Evolutionary conservation across 23 red algal species (phyloP), one percentile per base, ranked within the genome.

Genomic region (Chondrus crispus): DNA sequence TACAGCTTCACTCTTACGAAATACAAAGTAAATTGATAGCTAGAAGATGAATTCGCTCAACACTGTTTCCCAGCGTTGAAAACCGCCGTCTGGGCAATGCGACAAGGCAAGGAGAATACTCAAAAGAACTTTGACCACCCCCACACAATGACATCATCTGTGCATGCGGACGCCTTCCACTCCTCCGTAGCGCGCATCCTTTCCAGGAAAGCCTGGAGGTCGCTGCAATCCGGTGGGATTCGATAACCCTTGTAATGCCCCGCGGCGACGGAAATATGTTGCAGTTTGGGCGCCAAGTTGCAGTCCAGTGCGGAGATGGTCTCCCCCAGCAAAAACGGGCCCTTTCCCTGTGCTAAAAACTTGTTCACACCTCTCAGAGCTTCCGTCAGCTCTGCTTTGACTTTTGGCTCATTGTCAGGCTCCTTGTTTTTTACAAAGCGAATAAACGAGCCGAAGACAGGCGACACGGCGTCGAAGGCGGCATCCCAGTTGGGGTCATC

Each of bases 41-140:
- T n/a, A n/a, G n/a, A n/a, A n/a, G n/a, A n/a, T n/a, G n/a, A n/a
- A n/a, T n/a, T n/a, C n/a, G n/a, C n/a, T n/a, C n/a, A n/a, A n/a
- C n/a, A n/a, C n/a, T n/a, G n/a, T n/a, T n/a, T n/a, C n/a, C n/a
- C n/a, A n/a, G n/a, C n/a, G n/a, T n/a, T n/a, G n/a, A n/a, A n/a
- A n/a, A n/a, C n/a, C n/a, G n/a, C n/a, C n/a, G n/a, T n/a, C n/a
- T n/a, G n/a, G n/a, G n/a, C n/a, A n/a, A n/a, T n/a, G n/a, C n/a
- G n/a, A n/a, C n/a, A n/a, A n/a, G n/a, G n/a, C n/a, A n/a, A n/a
- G n/a, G n/a, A n/a, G n/a, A n/a, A n/a, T n/a, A n/a, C n/a, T n/a
- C n/a, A n/a, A 47, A 93, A 93, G 37, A 93, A 75, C 30, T 93
- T 93, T 77, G 68, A 80, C 89, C 89, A 93, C 32, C 89, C 89